phyloP scores from a whole-genome alignment of 768 basidiomycete species.

The Podaxis sp. region DNA sequence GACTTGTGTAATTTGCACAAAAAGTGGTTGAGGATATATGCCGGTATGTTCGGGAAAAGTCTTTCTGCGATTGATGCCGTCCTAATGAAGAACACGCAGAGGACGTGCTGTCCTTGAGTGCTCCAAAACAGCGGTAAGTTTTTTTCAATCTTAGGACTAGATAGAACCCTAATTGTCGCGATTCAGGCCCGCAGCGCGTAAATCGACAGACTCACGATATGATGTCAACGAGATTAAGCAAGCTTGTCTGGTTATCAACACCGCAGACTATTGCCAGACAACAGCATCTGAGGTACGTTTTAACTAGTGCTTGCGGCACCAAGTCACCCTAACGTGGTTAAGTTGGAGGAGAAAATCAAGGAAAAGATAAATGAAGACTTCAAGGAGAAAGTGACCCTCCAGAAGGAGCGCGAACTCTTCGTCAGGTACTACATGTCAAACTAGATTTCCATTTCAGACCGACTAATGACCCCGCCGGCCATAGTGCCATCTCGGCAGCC shows the following conservation, averaged over 20 bases:
- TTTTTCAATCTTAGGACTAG: not conserved
- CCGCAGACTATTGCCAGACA: conserved; percentile 93
- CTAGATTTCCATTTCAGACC: not conserved
- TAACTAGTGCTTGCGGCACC: not conserved
- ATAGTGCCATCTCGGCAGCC: conserved; percentile 78
- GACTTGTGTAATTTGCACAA: conserved; percentile 80
- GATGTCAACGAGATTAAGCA: conserved; percentile 75
- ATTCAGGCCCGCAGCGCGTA: conserved; percentile 43
- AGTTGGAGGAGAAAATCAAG: conserved; percentile 92
- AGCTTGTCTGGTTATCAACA: conserved; percentile 89
- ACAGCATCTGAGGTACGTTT: conserved; percentile 77
- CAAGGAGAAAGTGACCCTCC: conserved; percentile 77
- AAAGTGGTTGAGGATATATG: conserved; percentile 94
- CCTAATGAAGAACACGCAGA: conserved; percentile 40
- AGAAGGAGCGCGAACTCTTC: conserved; percentile 85
- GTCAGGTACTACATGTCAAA: conserved; percentile 53
- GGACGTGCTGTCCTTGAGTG: conserved; percentile 73
- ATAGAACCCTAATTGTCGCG: not conserved
- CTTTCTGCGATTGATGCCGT: not conserved
- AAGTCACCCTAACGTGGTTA: not conserved
- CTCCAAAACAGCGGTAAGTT: conserved; percentile 57
- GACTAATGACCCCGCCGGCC: not conserved
- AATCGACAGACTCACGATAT: conserved; percentile 75
- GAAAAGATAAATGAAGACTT: conserved; percentile 74
- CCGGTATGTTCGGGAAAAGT: conserved; percentile 37